These are phyloP conservation scores for Exophiala spinifera DNA, from an alignment of 2,329 filamentous ascomycete species.

Conservation along the genomic window DNA sequence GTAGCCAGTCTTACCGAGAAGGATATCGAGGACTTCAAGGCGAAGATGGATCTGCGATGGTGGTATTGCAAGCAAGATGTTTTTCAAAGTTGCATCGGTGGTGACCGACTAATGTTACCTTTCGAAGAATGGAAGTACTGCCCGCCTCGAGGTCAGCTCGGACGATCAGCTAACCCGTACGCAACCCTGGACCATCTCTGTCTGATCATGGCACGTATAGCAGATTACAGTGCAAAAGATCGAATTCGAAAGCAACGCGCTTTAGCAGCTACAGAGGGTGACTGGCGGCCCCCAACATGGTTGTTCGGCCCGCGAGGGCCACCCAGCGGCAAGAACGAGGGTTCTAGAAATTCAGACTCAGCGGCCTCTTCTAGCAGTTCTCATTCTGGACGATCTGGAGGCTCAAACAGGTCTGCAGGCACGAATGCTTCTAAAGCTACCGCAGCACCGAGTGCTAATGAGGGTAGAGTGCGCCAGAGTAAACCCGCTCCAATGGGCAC, in stretches of 20 bases:
- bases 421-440: constrained; percentile 17
- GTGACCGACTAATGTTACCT: constrained; percentile 79
- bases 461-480: constrained; percentile 21
- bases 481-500: constrained; percentile 17
- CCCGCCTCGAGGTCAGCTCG: constrained; percentile 77
- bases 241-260: constrained; percentile 71
- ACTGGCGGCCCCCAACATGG: constrained; percentile 48
- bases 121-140: constrained; percentile 82
- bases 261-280: constrained; percentile 57
- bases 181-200: constrained; percentile 87
- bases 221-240: constrained; percentile 75
- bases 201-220: constrained; percentile 73
- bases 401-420: constrained; percentile 20
- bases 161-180: constrained; percentile 73
- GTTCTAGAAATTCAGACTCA: not conserved
- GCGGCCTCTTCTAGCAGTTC: not conserved
- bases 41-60: constrained; percentile 85
- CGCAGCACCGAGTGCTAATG: constrained; percentile 23
- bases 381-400: constrained; percentile 10
- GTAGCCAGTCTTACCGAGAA: constrained; percentile 39
- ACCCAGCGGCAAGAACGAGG: not conserved
- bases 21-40: constrained; percentile 77
- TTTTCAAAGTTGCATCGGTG: constrained; percentile 85
- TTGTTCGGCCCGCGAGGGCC: constrained; percentile 35
- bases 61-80: constrained; percentile 95